Base-by-base conservation (phyloP, 495 filamentous ascomycete species). In the Penicillium angulare region DNA sequence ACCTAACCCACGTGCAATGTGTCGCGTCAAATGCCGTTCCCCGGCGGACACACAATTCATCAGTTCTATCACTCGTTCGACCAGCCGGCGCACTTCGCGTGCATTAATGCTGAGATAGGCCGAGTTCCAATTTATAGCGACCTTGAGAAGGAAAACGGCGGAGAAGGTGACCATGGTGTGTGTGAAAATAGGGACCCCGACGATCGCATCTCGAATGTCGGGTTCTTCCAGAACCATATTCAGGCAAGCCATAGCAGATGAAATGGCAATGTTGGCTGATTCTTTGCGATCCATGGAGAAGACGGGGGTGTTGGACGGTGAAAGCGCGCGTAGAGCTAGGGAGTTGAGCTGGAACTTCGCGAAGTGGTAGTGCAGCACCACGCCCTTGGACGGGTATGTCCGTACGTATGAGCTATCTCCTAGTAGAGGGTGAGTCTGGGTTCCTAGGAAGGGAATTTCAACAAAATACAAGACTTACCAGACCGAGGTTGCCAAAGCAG, bases 151-250 rank as follows among this genome's bases (percentile, higher is more conserved):
- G 55, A 81, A 81, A 3, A 78, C 74, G 0, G 81, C 80, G 12
- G 77, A 78, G 53, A 79, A 85, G 9, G 79, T 76, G 34, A 84
- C 79, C 81, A 84, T 84, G n/a, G 81, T 82, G 47, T 83, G 77
- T 2, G 79, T 80, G 53, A 79, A 77, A 13, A 82, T 81, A 7
- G 77, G 74, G 35, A 79, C 82, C 0, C 79, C 74, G 22, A 84
- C 79, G 57, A 84, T 85, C 21, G 81, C 80, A 45, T 76, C 68
- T 6, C 78, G 77, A 16, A 85, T 77, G 41, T 82, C 78, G 3
- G 70, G 73, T 44, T 81, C 80, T 20, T 80, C 75, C 1, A 84
- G 61, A 4, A 83, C 75, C 55, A 82, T 71, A 15, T 76, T 75
- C 8, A 84, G 64, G 47, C 78, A 80, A 5, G 74, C 69, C 60